These are phyloP conservation scores for Mucor lusitanicus DNA, from an alignment of 371 early-diverging fungal genomes.

Conservation along the genomic window DNA sequence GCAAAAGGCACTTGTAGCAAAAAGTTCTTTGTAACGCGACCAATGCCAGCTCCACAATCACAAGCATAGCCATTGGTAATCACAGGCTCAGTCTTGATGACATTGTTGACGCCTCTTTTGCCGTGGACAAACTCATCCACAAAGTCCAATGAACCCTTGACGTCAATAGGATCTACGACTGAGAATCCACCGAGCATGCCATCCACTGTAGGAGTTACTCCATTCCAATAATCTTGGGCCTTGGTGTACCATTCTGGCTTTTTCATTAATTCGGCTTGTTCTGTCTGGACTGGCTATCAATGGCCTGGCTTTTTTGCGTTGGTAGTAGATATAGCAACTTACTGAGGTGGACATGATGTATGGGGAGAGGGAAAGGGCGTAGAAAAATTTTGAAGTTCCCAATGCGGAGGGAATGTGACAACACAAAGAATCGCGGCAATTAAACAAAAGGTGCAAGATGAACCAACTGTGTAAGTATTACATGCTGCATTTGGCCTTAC, in stretches of 20 bases:
- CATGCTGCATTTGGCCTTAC: no score
- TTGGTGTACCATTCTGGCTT: slow-evolving; percentile 78
- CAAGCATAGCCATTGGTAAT: slow-evolving; percentile 49
- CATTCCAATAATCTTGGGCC: slow-evolving; percentile 88
- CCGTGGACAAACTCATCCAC: slow-evolving; percentile 60
- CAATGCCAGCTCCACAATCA: slow-evolving; percentile 96
- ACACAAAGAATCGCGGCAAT: not conserved
- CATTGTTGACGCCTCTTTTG: slow-evolving; percentile 13
- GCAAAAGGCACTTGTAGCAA: slow-evolving; percentile 72
- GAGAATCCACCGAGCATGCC: slow-evolving; percentile 92
- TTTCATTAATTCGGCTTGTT: slow-evolving; percentile 22
- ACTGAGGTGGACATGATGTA: not conserved
- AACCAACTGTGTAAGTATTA: no score
- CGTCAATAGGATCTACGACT: slow-evolving; percentile 72
- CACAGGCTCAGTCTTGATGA: slow-evolving; percentile 23
- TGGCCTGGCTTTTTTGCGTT: not conserved
- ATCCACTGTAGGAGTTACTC: slow-evolving; percentile 71
- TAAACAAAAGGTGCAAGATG: no score
- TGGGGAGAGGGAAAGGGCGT: not conserved
- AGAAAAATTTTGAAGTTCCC: not conserved
- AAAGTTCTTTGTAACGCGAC: slow-evolving; percentile 88
- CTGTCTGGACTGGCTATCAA: not conserved
- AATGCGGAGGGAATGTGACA: not conserved
- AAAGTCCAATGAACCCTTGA: slow-evolving; percentile 70
- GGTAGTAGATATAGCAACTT: not conserved